Evolutionary conservation across 495 filamentous ascomycete species (phyloP), one percentile per base, ranked within the genome.

Genomic region (Aspergillus diversus): DNA sequence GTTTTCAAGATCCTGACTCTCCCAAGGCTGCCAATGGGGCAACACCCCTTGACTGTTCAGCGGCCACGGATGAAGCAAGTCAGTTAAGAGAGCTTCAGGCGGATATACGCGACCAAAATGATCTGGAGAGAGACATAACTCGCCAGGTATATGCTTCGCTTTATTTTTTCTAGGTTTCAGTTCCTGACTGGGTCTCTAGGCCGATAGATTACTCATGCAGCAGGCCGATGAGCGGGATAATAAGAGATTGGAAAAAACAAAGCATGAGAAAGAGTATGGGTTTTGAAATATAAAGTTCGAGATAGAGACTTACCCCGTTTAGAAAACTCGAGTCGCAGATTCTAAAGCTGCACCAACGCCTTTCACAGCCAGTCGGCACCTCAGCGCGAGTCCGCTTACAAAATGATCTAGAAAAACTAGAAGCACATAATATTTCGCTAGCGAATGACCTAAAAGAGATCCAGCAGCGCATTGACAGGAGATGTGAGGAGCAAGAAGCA

Each of bases 201-300:
- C 94, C 1, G 92, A 92, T 65, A 83, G 85, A 61, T 77, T 91
- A 11, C 81, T 97, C 50, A 86, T 85, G 33, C 90, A 93, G 65
- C 89, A 90, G 68, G 93, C 94, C 31, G 89, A 97, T 70, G 91
- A 95, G 75, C 86, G 89, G 55, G 95, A 99, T 65, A 84, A 86
- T 61, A 95, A 92, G 71, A 86, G 94, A 60, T 84, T 97, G 55
- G 90, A 94, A 55, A 95, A 92, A 71, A 87, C 90, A 1, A 75
- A 84, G 53, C 74, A 66, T 2, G 86, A 86, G 39, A 90, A 87
- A 69, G 80, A 85, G 80, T 84, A 77, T 60, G 75, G 51, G 21
- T 32, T 7, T 31, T 33, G 6, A 17, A 33, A 33, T 15, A 7
- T 49, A 16, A 27, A 4, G 6, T 13, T 48, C 16, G 31, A 16